Conservation (phyloP, 805 yeast genomes). For the Kazachstania taianensis region DNA sequence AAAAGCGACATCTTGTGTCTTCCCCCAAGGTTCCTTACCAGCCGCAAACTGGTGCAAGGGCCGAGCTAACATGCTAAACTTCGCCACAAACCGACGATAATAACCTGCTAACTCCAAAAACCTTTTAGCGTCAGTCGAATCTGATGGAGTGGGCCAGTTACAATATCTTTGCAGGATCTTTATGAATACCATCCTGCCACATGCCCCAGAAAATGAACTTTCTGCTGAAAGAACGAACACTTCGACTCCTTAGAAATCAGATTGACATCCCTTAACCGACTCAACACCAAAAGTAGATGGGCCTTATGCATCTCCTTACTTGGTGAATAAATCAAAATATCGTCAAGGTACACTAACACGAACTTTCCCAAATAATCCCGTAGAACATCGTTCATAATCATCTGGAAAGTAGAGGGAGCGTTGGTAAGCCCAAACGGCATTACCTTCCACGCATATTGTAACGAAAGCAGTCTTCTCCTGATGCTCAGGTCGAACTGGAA, state of each 20-base stretch:
- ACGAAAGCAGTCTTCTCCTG: constrained; percentile 9
- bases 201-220: constrained; percentile 3
- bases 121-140: constrained; percentile 10
- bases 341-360: constrained; percentile 12
- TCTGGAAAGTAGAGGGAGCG: constrained; percentile 9
- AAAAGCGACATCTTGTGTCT: constrained; percentile 2
- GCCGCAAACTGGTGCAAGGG: constrained; percentile 8
- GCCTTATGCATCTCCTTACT: constrained; percentile 8
- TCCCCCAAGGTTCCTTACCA: constrained; percentile 6
- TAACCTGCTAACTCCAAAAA: constrained; percentile 12
- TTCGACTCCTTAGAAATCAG: neutral
- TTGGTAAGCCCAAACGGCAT: constrained; percentile 10
- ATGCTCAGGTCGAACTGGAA: no score
- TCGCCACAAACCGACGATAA: constrained; percentile 10
- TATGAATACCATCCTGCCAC: neutral
- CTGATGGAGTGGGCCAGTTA: constrained; percentile 2
- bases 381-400: constrained; percentile 15
- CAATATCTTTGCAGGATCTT: neutral
- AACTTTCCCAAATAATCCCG: constrained; percentile 4
- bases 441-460: constrained; percentile 10
- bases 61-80: constrained; percentile 6
- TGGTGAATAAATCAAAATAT: constrained; percentile 9
- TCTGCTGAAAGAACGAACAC: neutral
- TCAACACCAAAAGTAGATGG: constrained; percentile 9
- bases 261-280: neutral